These are phyloP conservation scores for Plasmodium ovale DNA, from an alignment of 169 alveolate species.

Conservation along the genomic window DNA sequence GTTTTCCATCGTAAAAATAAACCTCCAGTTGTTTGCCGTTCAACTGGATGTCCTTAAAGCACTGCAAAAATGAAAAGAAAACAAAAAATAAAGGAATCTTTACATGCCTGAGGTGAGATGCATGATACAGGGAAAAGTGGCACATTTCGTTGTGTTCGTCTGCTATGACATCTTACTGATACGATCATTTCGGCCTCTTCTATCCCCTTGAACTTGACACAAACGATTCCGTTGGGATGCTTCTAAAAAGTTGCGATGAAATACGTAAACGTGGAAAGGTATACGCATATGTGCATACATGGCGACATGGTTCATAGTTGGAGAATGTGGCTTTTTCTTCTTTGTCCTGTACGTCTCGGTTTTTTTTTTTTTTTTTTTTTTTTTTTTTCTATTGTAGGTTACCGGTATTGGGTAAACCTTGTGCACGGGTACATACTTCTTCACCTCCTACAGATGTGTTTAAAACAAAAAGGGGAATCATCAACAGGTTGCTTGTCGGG, in stretches of 20 bases:
- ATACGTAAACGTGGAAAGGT: constrained; percentile 74
- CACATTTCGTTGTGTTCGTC: not conserved
- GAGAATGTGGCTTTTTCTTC: constrained; percentile 77
- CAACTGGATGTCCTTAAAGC: constrained; percentile 84
- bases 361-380: too few relatives aligned
- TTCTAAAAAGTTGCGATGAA: constrained; percentile 78
- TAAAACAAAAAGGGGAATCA: constrained; percentile 6
- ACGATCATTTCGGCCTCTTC: constrained; percentile 87
- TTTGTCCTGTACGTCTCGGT: constrained; percentile 49
- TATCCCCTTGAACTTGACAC: constrained; percentile 87
- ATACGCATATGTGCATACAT: constrained; percentile 60
- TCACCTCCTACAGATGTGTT: constrained; percentile 29
- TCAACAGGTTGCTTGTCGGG: not conserved
- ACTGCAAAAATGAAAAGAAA: constrained; percentile 67
- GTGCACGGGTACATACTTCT: constrained; percentile 60
- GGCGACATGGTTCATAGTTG: constrained; percentile 73
- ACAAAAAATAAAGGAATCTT: too few relatives aligned
- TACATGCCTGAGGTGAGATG: not conserved
- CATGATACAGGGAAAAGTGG: too few relatives aligned
- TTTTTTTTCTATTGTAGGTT: constrained; percentile 31
- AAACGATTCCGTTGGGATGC: constrained; percentile 91
- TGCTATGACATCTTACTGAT: constrained; percentile 44
- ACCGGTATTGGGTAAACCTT: constrained; percentile 76
- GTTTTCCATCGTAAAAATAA: constrained; percentile 90
- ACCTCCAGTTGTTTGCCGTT: constrained; percentile 88